Base-by-base conservation (phyloP, 2,329 filamentous ascomycete species). In the Bipolaris sorokiniana region DNA sequence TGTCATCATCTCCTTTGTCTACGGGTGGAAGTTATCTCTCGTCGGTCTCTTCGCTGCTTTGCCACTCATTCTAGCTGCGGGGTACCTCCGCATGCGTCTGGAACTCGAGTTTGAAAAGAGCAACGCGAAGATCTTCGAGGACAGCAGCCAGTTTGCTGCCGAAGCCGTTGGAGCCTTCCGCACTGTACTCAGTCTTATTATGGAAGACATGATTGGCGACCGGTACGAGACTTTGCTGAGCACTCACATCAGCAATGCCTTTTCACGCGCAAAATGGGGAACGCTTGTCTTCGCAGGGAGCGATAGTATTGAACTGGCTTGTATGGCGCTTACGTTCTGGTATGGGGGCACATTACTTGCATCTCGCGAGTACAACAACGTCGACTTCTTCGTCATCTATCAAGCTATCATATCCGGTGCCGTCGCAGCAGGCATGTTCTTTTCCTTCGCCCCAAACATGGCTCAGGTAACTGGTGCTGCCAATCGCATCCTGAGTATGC, bases 21-120 rank as follows among this genome's bases (percentile, higher is more conserved):
- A 89, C 70, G 88, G 88, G 1, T 93, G 90, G 90, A 93, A 92
- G 71, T 80, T 94, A 7, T 86, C 88, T 0, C 77, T 92, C 0
- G 87, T 93, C 0, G 83, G 85, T 0, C 78, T 87, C 7, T 89
- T 86, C 64, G 85, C 89, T 1, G 78, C 80, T 0, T 71, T 85
- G 51, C 84, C 84, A 1, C 72, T 82, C 7, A 79, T 84, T 3
- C 74, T 85, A 7, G 62, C 73, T 3, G 80, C 82, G 10, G 80
- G 80, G 2, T 85, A 80, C 58, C 73, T 81, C 60, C 79, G 84
- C 11, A 75, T 86, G 41, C 76, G 79, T n/a, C 79, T 83, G 63
- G 88, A 90, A 71, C 73, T 86, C n/a, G 79, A 87, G 59, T 90
- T 91, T 57, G 88, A 90, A 59, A 82, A 84, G 64, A 84, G 90